phyloP scores from a whole-genome alignment of 176 grass and related monocot genomes.

The Poa annua region DNA sequence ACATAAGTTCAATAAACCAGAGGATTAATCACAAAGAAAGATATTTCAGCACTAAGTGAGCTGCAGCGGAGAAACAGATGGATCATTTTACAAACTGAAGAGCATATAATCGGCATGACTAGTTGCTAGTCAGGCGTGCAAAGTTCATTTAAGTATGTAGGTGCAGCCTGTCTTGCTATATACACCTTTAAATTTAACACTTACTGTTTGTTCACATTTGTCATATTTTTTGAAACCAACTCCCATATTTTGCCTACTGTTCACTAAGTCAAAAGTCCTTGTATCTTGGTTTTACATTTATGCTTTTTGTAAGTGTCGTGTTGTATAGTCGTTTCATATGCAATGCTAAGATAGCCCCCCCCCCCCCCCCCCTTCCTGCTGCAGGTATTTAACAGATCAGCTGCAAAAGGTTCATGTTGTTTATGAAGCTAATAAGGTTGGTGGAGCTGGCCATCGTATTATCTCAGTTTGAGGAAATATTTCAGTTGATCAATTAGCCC shows the following conservation, averaged over 20 bases:
- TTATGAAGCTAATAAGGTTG: slow-evolving; percentile 91
- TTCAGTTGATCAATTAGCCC: slow-evolving; percentile 38
- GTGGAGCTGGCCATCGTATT: slow-evolving; percentile 32
- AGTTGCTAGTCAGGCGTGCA: neutral
- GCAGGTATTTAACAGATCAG: slow-evolving; percentile 97
- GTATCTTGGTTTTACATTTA: slow-evolving; percentile 9
- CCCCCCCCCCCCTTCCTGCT: too few relatives aligned
- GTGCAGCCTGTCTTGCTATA: neutral
- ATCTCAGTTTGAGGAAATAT: slow-evolving; percentile 4
- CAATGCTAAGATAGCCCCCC: slow-evolving; percentile 36
- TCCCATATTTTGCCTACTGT: neutral
- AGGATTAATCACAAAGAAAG: neutral
- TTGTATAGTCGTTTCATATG: slow-evolving; percentile 26
- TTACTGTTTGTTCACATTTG: neutral
- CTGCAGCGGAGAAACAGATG: neutral
- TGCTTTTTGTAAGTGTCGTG: neutral
- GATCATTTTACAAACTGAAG: slow-evolving; percentile 16
- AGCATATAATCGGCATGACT: neutral
- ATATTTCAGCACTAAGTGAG: slow-evolving; percentile 7
- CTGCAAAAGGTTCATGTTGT: slow-evolving; percentile 89
- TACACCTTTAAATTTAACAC: neutral
- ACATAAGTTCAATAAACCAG: neutral
- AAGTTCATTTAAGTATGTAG: neutral
- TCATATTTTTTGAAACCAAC: neutral
- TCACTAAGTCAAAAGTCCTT: slow-evolving; percentile 19